Evolutionary conservation across 2,329 filamentous ascomycete species (phyloP).

Genomic region (Fusarium tjaetaba): DNA sequence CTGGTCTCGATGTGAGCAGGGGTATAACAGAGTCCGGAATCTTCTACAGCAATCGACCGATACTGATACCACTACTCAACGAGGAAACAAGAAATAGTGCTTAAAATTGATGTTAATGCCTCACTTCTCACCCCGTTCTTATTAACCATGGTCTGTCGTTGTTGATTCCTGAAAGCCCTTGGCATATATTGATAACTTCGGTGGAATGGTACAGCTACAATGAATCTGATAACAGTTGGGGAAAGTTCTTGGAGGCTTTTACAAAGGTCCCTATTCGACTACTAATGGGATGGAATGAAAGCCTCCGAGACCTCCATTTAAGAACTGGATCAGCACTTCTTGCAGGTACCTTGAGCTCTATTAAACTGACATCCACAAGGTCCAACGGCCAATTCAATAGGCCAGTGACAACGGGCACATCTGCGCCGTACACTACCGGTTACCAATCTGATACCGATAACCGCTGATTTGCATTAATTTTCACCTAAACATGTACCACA

Average conservation of each 20-base stretch:
- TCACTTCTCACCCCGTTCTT: neutral
- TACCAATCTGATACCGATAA: neutral
- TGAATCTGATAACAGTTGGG: neutral
- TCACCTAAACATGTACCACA: neutral
- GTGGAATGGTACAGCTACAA: neutral
- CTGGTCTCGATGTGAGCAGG: neutral
- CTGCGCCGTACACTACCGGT: neutral
- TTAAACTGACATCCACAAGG: neutral
- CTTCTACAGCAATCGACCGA: neutral
- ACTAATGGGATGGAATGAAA: neutral
- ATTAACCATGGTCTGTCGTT: neutral
- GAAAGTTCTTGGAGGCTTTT: neutral
- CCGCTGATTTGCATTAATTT: neutral
- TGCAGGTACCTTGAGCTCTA: neutral
- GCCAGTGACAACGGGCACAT: neutral
- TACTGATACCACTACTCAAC: neutral
- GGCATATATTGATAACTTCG: neutral
- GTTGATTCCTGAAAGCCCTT: neutral
- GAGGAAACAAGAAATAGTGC: neutral
- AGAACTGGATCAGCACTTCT: neutral
- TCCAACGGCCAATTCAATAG: neutral
- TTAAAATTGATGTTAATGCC: neutral
- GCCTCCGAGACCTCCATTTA: neutral
- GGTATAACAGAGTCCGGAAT: neutral
- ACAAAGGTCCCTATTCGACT: neutral